These are phyloP conservation scores for Pleurozium schreberi DNA, from an alignment of 225 moss, liverwort and hornwort species.

Conservation along the genomic window DNA sequence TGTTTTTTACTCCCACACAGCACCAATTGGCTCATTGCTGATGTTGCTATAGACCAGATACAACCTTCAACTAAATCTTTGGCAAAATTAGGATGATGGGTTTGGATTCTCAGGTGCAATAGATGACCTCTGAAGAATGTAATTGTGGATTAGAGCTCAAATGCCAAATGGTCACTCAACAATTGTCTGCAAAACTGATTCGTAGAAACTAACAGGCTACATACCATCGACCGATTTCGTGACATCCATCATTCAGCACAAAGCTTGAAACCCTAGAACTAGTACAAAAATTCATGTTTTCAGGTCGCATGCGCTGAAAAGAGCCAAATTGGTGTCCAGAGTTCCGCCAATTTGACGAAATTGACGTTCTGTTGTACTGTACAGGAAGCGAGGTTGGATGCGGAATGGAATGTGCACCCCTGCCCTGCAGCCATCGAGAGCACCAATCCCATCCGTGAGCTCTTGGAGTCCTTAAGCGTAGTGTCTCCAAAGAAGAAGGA, in stretches of 20 bases:
- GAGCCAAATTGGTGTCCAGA: background rate
- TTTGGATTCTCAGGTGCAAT: background rate
- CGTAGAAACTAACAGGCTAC: background rate
- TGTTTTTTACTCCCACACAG: too few species aligned
- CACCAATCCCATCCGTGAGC: constrained; percentile 65
- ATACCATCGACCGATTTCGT: background rate
- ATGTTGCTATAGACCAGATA: background rate
- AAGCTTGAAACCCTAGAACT: too few species aligned
- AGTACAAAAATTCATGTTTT: background rate
- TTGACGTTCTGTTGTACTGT: background rate
- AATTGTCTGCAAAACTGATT: background rate
- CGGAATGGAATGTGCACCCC: constrained; percentile 59
- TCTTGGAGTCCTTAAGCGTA: constrained; percentile 34
- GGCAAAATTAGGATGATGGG: background rate
- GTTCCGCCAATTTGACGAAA: background rate
- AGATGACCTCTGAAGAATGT: background rate
- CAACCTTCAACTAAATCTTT: background rate
- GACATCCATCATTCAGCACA: background rate
- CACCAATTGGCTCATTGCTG: background rate
- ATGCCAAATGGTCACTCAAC: background rate
- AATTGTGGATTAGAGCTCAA: background rate
- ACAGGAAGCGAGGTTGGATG: constrained; percentile 28
- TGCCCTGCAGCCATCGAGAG: constrained; percentile 42
- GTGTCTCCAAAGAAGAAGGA: constrained; percentile 27
- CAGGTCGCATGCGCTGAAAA: too few species aligned